Base-by-base conservation (phyloP, 352 stramenopile genomes). In the Phytophthora brassicae region DNA sequence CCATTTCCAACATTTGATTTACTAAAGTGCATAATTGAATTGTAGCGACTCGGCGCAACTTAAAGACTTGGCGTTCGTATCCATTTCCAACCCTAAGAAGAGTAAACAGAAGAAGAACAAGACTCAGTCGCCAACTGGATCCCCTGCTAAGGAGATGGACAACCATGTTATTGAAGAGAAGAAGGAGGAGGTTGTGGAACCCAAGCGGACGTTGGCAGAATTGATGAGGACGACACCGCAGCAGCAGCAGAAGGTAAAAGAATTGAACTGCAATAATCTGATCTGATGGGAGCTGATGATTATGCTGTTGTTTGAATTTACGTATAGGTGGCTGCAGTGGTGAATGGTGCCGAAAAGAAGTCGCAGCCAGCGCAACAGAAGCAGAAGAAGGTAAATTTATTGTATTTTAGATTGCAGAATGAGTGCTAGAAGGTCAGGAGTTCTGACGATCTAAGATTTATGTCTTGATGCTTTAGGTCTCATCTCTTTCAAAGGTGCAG, bases 41-140 rank as follows among this genome's bases (percentile, higher is more conserved):
- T 45, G n/a, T 59, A 88, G 79, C 38, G 81, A 91, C 47, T 78
- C 72, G n/a, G 68, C 72, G 4, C 61, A 78, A 57, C 74, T 92
- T 6, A 92, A 92, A 59, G 81, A 87, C 48, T 64, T 92, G 31
- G 84, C 84, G 17, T 89, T 92, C 68, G 81, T 79, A 54, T 75
- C 80, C 5, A 67, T 69, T 13, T 76, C 76, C 31, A 86, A 88
- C 49, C 50, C 67, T 11, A 90, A 89, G 70, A 90, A 90, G 60
- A 78, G 55, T 57, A 90, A 90, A 61, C 54, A 31, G 43, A 87
- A 84, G 68, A 56, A 67, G 42, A 64, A 44, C 43, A 57, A 66
- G 38, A 31, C 47, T 14, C 53, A 46, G 23, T 68, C 46, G 3
- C 53, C 56, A 4, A 6, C 44, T 33, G 64, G 42, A 42, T 65